Base-by-base conservation (phyloP, 140 eudicot genomes). In the Flaveria floridana region DNA sequence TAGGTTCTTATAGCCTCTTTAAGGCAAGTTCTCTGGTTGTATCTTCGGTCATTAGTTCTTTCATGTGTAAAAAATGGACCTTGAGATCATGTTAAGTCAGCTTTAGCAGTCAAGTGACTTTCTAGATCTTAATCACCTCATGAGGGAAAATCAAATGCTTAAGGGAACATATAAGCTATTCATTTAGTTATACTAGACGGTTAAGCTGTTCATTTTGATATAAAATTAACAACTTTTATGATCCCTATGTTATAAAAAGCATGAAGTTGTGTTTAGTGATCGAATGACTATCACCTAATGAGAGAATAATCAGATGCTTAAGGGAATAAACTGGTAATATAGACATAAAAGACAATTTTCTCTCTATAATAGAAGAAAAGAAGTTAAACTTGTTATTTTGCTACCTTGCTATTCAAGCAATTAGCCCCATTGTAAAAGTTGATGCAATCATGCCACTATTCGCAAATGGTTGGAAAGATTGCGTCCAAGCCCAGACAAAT, bases 21-120 rank as follows among this genome's bases (percentile, higher is more conserved):
- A 64, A 30, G 21, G 48, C 69, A 64, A 30, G 8, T 64, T 64
- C 46, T 28, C 37, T 30, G 47, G 26, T 39, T 39, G 46, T 15
- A 30, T 39, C 3, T 16, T 25, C 42, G 28, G 20, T 66, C 7
- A n/a, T 65, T 39, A 37, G 26, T 65, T 65, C 51, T 65, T 65
- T 65, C 4, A 67, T 39, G 18, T 67, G 55, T 41, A 19, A 34
- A 34, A 41, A n/a, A 67, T 67, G 72, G 34, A 67, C 71, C 42
- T 39, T 18, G 50, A 41, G 30, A 39, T 67, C 55, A 67, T 67
- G 53, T 67, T 10, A 41, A 67, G 30, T 37, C 28, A 63, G n/a
- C 46, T 63, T 28, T 63, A 63, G 63, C 62, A 55, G 62, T 18
- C 63, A 8, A 56, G 30, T 18, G 28, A 18, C 28, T 50, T 6